Evolutionary conservation across 768 basidiomycete species (phyloP), one percentile per base, ranked within the genome.

Genomic region (Myochromella boudieri): DNA sequence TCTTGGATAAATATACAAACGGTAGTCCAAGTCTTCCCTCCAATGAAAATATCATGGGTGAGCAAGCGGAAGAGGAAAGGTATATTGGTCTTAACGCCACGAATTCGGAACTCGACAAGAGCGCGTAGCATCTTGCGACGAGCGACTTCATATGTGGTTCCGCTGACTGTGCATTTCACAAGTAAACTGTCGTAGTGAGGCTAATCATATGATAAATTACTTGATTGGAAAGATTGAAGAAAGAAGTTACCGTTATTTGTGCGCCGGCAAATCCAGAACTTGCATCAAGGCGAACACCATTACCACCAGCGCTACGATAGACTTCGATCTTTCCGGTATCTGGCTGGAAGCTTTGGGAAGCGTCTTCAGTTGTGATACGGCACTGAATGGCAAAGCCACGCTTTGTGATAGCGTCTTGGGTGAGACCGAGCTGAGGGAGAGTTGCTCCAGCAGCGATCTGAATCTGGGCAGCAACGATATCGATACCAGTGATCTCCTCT

Each of bases 401-500:
- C 69, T 91, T 93, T 51, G 85, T 86, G 65, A 99, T 93, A 43
- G 92, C 88, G 22, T 98, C 95, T 68, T 98, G 97, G 3, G 90
- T 91, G 41, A 99, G 76, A 46, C 97, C 97, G 52, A 98, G 86
- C 64, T 97, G 93, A 7, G 92, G 85, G 34, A 98, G 82, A 36
- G 94, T 90, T 5, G 95, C 97, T 43, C 97, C 97, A 41, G 94
- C 97, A n/a, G 95, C 95, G 59, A 99, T 97, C 71, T 98, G 97
- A 56, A 99, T 98, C 68, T 98, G 97, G 15, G 97, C 97, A 44
- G 97, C 97, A 31, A 98, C 94, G 53, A 99, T 95, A 63, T 99
- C 97, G 66, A 98, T 94, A 41, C 97, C 97, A 51, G 97, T 98
- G 61, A 99, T 99, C 64, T 97, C 95, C 88, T 98, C 97, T 95